Percentiles rank a stretch among this genome's conserved stretches.
phyloP scores from a whole-genome alignment of 257 asterid species.

The Misopates orontium region DNA sequence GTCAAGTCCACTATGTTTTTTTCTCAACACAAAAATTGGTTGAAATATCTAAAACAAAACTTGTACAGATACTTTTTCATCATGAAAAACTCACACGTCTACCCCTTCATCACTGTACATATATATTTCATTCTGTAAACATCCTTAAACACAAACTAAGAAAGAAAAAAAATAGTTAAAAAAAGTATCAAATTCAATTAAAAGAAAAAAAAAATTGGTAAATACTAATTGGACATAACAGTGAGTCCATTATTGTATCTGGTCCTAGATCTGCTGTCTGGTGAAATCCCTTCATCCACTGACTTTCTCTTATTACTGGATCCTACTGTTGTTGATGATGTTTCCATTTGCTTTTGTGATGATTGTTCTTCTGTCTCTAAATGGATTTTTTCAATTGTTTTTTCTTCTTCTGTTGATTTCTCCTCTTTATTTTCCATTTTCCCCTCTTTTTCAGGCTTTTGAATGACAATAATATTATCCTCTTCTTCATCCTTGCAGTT shows the following conservation, averaged over 20 bases:
- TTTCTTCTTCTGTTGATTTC: slow-evolving; percentile 6
- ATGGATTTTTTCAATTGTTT: too few species aligned
- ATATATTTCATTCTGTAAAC: too few species aligned
- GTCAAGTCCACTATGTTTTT: too few species aligned
- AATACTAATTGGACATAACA: slow-evolving; percentile 37
- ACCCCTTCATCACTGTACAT: too few species aligned
- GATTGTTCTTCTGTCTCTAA: slow-evolving; percentile 20
- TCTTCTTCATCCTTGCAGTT: not conserved
- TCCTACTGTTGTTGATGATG: slow-evolving; percentile 17
- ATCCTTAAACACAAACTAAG: slow-evolving; percentile 34
- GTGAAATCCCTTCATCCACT: slow-evolving; percentile 60
- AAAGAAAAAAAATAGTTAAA: too few species aligned
- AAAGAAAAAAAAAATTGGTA: too few species aligned
- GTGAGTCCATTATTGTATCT: slow-evolving; percentile 60
- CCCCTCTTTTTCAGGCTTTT: slow-evolving; percentile 36
- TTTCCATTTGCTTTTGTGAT: slow-evolving; percentile 23
- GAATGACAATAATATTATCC: slow-evolving; percentile 21
- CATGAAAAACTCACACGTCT: too few species aligned
- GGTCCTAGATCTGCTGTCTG: slow-evolving; percentile 49
- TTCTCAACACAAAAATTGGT: too few species aligned
- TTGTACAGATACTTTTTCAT: too few species aligned
- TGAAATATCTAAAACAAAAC: too few species aligned
- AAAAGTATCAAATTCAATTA: too few species aligned
- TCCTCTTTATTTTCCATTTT: slow-evolving; percentile 26
- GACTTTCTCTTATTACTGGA: slow-evolving; percentile 55